Evolutionary conservation across 306 rosid genomes (phyloP), one percentile per base, ranked within the genome.

Genomic region (Vicia villosa): DNA sequence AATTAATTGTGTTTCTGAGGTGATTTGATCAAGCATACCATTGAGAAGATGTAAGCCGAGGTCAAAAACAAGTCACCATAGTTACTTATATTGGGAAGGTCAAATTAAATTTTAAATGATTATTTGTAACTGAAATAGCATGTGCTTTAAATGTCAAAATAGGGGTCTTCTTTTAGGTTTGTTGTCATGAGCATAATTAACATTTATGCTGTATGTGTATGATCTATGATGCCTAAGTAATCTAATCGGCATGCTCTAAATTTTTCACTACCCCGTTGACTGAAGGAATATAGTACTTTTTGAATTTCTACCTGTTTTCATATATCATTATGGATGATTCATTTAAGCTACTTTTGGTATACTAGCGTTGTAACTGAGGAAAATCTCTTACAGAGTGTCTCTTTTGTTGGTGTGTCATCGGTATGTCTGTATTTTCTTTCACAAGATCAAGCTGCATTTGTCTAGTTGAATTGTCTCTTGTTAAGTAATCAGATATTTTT

Each of bases 11-110:
- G 63, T 51, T 41, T 77, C 26, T 65, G 60, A 72, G 63, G 51
- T 64, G 66, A 58, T 37, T 30, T 59, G 67, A 26, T 26, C 55
- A 28, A 40, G 73, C 15, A 20, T 57, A 60, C 61, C 60, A 57
- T 37, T 40, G 63, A 60, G 47, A 57, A 68, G 79, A 61, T 40
- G 62, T 79, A 79, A 67, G 15, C 59, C 9, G 56, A 24, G 50
- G 73, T 11, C 21, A 61, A 37, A 66, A 66, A 14, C 24, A 32
- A 63, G 21, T 16, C 38, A 17, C 52, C 8, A 8, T 22, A 11
- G 8, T 42, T 72, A 46, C 62, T 54, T 36, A 36, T 68, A 58
- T 55, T 43, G 15, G 37, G 55, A 47, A 60, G 49, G 58, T 58
- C n/a, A 62, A 14, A 37, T 20, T 47, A 47, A 10, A 13, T 56